Conservation (phyloP, 1,284 basidiomycete genomes). For the Laetiporus sulphureus region DNA sequence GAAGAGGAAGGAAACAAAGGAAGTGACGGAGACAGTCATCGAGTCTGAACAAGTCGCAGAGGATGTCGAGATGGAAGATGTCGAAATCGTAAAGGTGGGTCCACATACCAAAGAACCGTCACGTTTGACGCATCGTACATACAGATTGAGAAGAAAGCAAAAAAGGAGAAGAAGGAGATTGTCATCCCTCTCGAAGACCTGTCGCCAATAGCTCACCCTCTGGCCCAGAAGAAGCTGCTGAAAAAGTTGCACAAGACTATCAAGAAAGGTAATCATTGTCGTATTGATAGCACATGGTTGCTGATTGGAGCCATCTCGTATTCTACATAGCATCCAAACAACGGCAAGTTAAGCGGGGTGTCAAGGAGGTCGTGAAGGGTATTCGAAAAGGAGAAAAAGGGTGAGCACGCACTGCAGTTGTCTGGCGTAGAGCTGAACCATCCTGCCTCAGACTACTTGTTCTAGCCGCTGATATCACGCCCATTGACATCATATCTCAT, state of each 20-base stretch:
- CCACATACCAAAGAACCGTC: background rate
- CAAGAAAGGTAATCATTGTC: constrained; percentile 65
- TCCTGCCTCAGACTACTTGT: constrained; percentile 66
- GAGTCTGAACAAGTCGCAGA: constrained; percentile 22
- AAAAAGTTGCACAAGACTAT: constrained; percentile 93
- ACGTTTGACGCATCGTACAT: constrained; percentile 14
- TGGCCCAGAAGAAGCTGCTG: constrained; percentile 86
- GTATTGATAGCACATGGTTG: background rate
- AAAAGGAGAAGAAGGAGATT: constrained; percentile 53
- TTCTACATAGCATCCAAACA: constrained; percentile 71
- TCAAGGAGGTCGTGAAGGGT: constrained; percentile 96
- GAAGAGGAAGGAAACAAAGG: constrained; percentile 41
- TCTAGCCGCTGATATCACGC: constrained; percentile 95
- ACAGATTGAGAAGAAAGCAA: constrained; percentile 44
- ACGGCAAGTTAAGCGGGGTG: constrained; percentile 89
- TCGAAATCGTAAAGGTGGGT: constrained; percentile 34
- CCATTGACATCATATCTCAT: constrained; percentile 97
- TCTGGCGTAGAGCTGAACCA: constrained; percentile 6
- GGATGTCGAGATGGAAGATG: constrained; percentile 51
- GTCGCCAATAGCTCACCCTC: constrained; percentile 84
- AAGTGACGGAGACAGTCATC: constrained; percentile 26
- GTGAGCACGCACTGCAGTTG: constrained; percentile 36
- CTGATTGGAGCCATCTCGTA: background rate
- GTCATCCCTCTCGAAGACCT: constrained; percentile 75
- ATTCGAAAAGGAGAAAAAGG: constrained; percentile 95